Base-by-base conservation (phyloP, 306 rosid genomes). In the Sophora flavescens region DNA sequence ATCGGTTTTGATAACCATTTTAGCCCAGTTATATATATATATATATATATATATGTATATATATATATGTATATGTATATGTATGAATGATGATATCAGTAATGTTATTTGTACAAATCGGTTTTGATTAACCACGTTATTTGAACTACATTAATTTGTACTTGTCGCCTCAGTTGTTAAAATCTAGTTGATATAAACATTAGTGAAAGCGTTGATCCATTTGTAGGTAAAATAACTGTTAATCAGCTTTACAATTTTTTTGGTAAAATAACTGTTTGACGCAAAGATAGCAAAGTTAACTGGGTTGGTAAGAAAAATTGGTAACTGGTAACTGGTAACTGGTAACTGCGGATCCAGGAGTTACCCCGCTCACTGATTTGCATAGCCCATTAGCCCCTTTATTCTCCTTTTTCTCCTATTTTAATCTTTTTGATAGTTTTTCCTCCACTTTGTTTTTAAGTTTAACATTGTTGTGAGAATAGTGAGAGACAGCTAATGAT, bases 401-500 rank as follows among this genome's bases (percentile, higher is more conserved):
- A 28, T 41, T 69, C 62, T 50, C 33, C 36, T 57, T 12, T 12
- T 68, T 36, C 32, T 64, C 38, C n/a, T 36, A 0, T 51, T 47
- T 39, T 39, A 14, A 51, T 14, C 0, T 58, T 59, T 68, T 2
- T 12, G 0, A 35, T 4, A 9, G 48, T 12, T 22, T 3, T 69
- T 69, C 8, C 61, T 38, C 8, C 39, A 42, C 14, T 14, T 8
- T 13, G 13, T 38, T 15, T 35, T 56, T 10, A 52, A 51, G 82
- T 60, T 63, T 11, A 41, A n/a, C 59, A 44, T 56, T 65, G 38
- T 62, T 56, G 69, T 70, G 70, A 70, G 68, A 76, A 41, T 60
- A 68, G 80, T 69, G 65, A 77, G 50, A 54, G 77, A 82, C 87
- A 73, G 74, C 82, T 75, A 78, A 77, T 22, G 33, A 53, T 39